Evolutionary conservation across 768 basidiomycete species (phyloP).

Genomic region (Jaapia argillacea): DNA sequence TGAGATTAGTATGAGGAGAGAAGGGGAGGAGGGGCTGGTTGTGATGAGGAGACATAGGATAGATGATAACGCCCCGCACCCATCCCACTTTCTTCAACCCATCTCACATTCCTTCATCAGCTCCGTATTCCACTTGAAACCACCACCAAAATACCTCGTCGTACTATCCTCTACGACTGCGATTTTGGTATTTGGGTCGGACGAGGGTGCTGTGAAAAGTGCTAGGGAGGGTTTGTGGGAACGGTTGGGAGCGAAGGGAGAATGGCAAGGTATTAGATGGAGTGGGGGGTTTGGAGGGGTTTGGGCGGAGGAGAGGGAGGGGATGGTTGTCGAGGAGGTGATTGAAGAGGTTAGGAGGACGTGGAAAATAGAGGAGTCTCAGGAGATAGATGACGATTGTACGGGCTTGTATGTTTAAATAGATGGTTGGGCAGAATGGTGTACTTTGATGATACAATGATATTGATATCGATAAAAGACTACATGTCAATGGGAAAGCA

Average conservation of each 20-base stretch:
- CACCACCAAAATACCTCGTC: slow-evolving; percentile 36
- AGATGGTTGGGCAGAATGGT: too few species aligned
- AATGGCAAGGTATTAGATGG: slow-evolving; percentile 68
- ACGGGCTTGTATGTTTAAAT: too few species aligned
- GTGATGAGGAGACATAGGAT: slow-evolving; percentile 44
- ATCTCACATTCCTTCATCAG: slow-evolving; percentile 39
- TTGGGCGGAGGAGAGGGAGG: slow-evolving; percentile 45
- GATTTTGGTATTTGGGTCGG: slow-evolving; percentile 50
- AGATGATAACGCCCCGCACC: slow-evolving; percentile 50
- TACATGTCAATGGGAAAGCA: too few species aligned
- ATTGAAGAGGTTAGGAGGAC: too few species aligned
- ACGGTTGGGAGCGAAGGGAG: slow-evolving; percentile 61
- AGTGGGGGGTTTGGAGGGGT: slow-evolving; percentile 65
- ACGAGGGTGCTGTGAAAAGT: slow-evolving; percentile 51
- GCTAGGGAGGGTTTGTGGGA: slow-evolving; percentile 46
- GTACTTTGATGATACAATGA: too few species aligned
- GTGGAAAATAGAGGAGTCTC: too few species aligned
- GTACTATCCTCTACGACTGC: slow-evolving; percentile 53
- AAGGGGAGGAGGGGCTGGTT: slow-evolving; percentile 21
- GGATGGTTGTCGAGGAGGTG: slow-evolving; percentile 21
- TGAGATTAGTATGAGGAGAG: slow-evolving; percentile 22
- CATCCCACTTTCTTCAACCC: slow-evolving; percentile 50
- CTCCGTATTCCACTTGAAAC: slow-evolving; percentile 12
- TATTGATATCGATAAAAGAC: too few species aligned
- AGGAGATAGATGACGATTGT: too few species aligned